phyloP scores from a whole-genome alignment of 1,139 yeast genomes.

The Blastobotrys buckinghamii region DNA sequence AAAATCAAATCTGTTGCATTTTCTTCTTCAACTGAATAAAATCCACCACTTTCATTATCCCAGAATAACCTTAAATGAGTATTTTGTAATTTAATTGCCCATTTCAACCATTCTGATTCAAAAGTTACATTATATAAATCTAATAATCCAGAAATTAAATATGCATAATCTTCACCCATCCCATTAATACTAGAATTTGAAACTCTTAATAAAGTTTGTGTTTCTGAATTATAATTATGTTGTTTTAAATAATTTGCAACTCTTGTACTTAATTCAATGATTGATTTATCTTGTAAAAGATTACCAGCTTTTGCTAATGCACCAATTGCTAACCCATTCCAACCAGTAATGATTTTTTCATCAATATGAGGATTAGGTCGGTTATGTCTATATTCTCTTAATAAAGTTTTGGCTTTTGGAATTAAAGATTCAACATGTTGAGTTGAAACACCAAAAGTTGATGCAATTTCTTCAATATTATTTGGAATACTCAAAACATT shows the following conservation, averaged over 20 bases:
- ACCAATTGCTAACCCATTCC: constrained; percentile 36
- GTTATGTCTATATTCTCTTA: constrained; percentile 27
- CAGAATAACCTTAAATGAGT: constrained; percentile 31
- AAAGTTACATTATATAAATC: constrained; percentile 34
- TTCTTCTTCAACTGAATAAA: constrained; percentile 25
- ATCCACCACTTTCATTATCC: constrained; percentile 34
- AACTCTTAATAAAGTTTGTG: constrained; percentile 21
- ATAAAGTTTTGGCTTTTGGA: constrained; percentile 21
- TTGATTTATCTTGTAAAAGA: constrained; percentile 18
- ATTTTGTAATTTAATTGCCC: constrained; percentile 33
- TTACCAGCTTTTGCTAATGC: constrained; percentile 32
- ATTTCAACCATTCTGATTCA: constrained; percentile 26
- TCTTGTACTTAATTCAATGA: constrained; percentile 25
- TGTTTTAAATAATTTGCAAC: constrained; percentile 27
- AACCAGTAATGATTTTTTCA: constrained; percentile 31
- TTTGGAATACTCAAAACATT: constrained; percentile 30
- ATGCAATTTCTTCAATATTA: constrained; percentile 28
- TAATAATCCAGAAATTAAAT: constrained; percentile 32
- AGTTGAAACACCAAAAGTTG: constrained; percentile 30
- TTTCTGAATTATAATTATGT: constrained; percentile 22
- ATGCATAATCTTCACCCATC: constrained; percentile 37
- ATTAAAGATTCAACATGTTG: constrained; percentile 22
- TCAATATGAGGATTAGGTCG: constrained; percentile 32
- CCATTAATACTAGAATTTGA: constrained; percentile 24
- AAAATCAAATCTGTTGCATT: constrained; percentile 25